Percentiles rank a stretch among this genome's conserved stretches.
These are phyloP conservation scores for Lichtheimia ramosa DNA, from an alignment of 371 early-diverging fungal species.

Conservation along the genomic window DNA sequence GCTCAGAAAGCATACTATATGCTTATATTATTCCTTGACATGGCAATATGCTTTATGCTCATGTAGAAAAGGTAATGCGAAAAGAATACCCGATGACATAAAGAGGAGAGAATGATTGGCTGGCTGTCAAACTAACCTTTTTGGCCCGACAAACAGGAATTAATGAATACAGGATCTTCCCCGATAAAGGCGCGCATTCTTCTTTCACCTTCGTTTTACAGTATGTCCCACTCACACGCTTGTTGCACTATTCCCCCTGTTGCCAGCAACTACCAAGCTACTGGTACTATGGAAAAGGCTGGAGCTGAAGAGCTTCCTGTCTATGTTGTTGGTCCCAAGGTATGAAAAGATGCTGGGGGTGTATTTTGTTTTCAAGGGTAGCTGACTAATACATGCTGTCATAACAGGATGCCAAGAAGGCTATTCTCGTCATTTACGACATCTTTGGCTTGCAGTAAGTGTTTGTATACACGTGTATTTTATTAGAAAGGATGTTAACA, in stretches of 20 bases:
- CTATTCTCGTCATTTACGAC: conserved; percentile 50
- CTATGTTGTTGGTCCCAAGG: conserved; percentile 35
- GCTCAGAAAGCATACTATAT: too few relatives aligned
- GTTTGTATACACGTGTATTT: neutral
- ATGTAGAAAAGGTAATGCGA: too few relatives aligned
- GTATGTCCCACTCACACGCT: conserved; percentile 54
- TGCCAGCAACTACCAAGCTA: conserved; percentile 50
- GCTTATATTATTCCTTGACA: too few relatives aligned
- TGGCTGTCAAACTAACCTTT: too few relatives aligned
- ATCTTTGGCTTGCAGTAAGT: conserved; percentile 48
- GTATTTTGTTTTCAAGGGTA: too few relatives aligned
- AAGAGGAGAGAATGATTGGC: too few relatives aligned
- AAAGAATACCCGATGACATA: too few relatives aligned
- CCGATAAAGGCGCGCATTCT: too few relatives aligned
- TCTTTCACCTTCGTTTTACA: neutral
- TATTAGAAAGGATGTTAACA: neutral
- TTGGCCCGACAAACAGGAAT: too few relatives aligned
- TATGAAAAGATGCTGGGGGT: neutral
- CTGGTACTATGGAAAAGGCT: conserved; percentile 49
- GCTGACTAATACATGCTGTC: too few relatives aligned
- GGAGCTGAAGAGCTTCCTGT: conserved; percentile 42
- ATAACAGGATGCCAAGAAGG: conserved; percentile 37
- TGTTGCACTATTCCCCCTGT: conserved; percentile 72
- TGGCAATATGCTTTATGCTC: too few relatives aligned
- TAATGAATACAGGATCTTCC: too few relatives aligned